These are phyloP conservation scores for Coemansia sp. DNA, from an alignment of 192 early-diverging fungal species.

Conservation along the genomic window DNA sequence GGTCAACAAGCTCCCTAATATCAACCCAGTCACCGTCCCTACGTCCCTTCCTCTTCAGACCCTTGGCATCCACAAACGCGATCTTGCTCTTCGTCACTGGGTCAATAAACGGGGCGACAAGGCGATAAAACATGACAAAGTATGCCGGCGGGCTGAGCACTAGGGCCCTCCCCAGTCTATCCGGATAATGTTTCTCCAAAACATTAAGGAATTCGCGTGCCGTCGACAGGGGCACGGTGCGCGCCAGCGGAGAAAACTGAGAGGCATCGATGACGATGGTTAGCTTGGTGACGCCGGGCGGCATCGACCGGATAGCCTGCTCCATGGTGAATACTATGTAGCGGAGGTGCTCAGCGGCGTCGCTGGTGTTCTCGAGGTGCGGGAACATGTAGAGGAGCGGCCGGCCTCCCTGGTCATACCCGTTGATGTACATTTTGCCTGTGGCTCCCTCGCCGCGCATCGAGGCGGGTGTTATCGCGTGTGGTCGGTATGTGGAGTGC, in stretches of 20 bases:
- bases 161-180: slow-evolving; percentile 68
- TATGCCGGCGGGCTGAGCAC: slow-evolving; percentile 82
- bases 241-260: slow-evolving; percentile 60
- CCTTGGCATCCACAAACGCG: slow-evolving; percentile 74
- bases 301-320: slow-evolving; percentile 68
- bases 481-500: slow-evolving; percentile 72
- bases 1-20: slow-evolving; percentile 27
- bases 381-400: slow-evolving; percentile 78
- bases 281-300: slow-evolving; percentile 68
- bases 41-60: slow-evolving; percentile 19
- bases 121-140: slow-evolving; percentile 78
- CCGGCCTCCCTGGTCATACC: slow-evolving; percentile 72
- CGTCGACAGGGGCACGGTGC: slow-evolving; percentile 67
- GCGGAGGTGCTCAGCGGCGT: slow-evolving; percentile 66
- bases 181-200: slow-evolving; percentile 86
- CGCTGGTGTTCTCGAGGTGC: slow-evolving; percentile 76
- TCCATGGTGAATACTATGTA: slow-evolving; percentile 84
- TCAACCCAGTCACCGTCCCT: slow-evolving; percentile 41
- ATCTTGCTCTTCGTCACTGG: slow-evolving; percentile 86
- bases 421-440: slow-evolving; percentile 82
- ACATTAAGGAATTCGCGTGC: slow-evolving; percentile 79
- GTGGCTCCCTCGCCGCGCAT: slow-evolving; percentile 72
- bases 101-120: slow-evolving; percentile 89
- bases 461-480: slow-evolving; percentile 65
- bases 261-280: slow-evolving; percentile 83